Conservation (phyloP, 495 filamentous ascomycete genomes). For the Podospora pseudocomata region DNA sequence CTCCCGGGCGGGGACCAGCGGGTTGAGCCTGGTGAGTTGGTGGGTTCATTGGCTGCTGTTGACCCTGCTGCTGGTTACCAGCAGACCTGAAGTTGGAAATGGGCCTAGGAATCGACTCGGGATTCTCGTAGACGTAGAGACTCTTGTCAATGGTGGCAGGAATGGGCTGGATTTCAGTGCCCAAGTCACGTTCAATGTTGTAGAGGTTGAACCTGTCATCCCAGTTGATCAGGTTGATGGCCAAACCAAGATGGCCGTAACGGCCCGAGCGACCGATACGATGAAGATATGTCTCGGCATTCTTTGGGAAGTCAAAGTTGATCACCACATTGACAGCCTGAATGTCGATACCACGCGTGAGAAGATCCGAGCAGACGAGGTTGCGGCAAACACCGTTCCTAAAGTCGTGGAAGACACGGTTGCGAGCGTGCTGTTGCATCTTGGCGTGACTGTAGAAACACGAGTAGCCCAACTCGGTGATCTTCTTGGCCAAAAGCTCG, state of each 20-base stretch:
- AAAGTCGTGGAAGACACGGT: constrained; percentile 99
- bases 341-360: constrained; percentile 98
- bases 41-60: constrained; percentile 21
- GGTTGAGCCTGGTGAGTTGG: constrained; percentile 19
- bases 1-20: constrained; percentile 22
- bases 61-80: constrained; percentile 26
- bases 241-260: constrained; percentile 93
- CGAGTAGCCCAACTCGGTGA: constrained; percentile 97
- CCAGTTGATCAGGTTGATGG: constrained; percentile 99
- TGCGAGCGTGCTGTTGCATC: constrained; percentile 96
- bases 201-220: constrained; percentile 98
- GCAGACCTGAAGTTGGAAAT: constrained; percentile 42
- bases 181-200: constrained; percentile 95
- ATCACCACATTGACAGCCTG: constrained; percentile 99
- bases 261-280: constrained; percentile 96
- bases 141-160: constrained; percentile 94
- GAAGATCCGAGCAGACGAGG: constrained; percentile 93
- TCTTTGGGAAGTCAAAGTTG: constrained; percentile 99
- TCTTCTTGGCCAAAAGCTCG: constrained; percentile 96
- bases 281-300: constrained; percentile 98
- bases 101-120: constrained; percentile 88
- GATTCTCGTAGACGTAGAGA: constrained; percentile 95
- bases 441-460: constrained; percentile 99
- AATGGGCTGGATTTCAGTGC: constrained; percentile 95
- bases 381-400: constrained; percentile 96